Evolutionary conservation across 2,329 filamentous ascomycete species (phyloP), one percentile per base, ranked within the genome.

Genomic region (Colletotrichum siamense): DNA sequence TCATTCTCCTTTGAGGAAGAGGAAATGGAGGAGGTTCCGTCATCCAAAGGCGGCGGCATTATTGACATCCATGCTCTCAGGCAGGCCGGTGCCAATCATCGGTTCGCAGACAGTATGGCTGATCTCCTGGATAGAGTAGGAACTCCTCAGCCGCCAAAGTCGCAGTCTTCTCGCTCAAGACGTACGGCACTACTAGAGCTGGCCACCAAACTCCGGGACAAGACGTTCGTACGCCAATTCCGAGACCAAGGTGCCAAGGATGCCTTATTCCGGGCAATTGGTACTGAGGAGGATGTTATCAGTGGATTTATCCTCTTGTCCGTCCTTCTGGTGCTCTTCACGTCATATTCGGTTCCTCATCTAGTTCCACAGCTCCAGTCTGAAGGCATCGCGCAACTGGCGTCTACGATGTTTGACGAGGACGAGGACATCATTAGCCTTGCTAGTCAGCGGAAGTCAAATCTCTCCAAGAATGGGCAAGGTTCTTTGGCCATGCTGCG

Each of bases 191-290:
- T 94, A 57, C 83, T 93, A 6, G 92, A 94, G 77, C 82, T 94
- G 57, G 89, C 89, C 2, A 87, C 89, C 61, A 92, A 91, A 79
- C 86, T 93, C 57, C 89, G 90, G 65, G 87, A 93, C 66, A 92
- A 92, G 79, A 87, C 87, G 1, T 96, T 95, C 79, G 87, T 91
- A 32, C 88, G 89, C 22, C 93, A 94, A 77, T 96, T 98, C 80
- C 89, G 94, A 24, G 93, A 96, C 77, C 93, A 95, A 79, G 92
- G 92, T 8, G 91, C 94, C 72, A 94, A 95, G 77, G 90, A 92
- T 70, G 91, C 90, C 34, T 87, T 98, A 18, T 90, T 95, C 69
- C 88, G 90, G 61, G 90, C 91, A 57, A 87, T 94, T 12, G 89
- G 88, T 1, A 87, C 88, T 65, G 91, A 94, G 80, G 84, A 88